Base-by-base conservation (phyloP, 495 filamentous ascomycete species). In the Tuber calosporum region DNA sequence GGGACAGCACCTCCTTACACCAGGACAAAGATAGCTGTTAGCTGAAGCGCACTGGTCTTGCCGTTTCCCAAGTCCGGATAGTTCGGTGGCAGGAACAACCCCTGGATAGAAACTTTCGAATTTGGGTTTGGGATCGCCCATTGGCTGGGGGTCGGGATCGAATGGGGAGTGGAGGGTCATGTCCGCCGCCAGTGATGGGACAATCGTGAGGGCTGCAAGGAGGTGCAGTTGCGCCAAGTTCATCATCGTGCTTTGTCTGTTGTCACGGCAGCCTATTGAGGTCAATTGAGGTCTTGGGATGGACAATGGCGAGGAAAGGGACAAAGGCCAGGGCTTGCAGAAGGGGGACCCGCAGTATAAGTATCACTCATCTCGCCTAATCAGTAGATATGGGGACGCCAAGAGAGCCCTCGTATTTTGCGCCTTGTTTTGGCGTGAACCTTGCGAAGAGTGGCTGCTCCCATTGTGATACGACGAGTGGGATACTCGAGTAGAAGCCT, bases 41-140 rank as follows among this genome's bases (percentile, higher is more conserved):
- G 72, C 4, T 13, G 37, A 6, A 13, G 68, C 22, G 37, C 72
- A 74, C 11, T 17, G 0, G 22, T 11, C 26, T 74, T 66, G 67
- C 22, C 72, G 72, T 66, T 48, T 69, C 6, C 8, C 5, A 66
- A 74, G 72, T 20, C 43, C 4, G 26, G 53, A 17, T 34, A 6
- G 13, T 4, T 30, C 4, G 26, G 53, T 34, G 53, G 26, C 26
- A 62, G 53, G 53, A 19, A 34, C 15, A 7, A 62, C 34, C 17
- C 26, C 53, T 34, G 53, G 15, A 26, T 15, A 34, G 26, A 62
- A 15, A 13, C 8, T 4, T 26, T 58, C 48, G 48, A 58, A 58
- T 11, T 45, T 19, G 42, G 42, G 17, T 20, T 26, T 58, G 48
- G n/a, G 22, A 13, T 30, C n/a, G 8, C n/a, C 22, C 48, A 58